phyloP scores from a whole-genome alignment of 352 stramenopile species.

The Phytophthora ohioensis region DNA sequence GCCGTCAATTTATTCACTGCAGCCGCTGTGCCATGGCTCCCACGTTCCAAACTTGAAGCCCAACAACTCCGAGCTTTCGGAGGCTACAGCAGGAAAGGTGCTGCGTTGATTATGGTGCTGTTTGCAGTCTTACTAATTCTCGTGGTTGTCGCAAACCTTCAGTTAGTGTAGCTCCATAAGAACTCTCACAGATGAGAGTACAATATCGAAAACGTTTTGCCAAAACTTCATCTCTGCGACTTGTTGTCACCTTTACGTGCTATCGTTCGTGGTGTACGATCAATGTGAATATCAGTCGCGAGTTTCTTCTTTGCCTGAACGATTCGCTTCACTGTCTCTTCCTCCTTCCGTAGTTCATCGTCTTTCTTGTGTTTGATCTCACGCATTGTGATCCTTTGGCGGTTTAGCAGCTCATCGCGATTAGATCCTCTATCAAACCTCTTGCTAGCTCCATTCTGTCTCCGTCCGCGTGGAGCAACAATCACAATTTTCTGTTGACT shows the following conservation, averaged over 20 bases:
- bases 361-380: slow-evolving; percentile 61
- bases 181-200: slow-evolving; percentile 14
- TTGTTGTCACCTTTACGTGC: slow-evolving; percentile 25
- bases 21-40: slow-evolving; percentile 38
- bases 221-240: slow-evolving; percentile 1
- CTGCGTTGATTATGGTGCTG: slow-evolving; percentile 32
- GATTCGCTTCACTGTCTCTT: slow-evolving; percentile 43
- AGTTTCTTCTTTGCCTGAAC: slow-evolving; percentile 43
- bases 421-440: slow-evolving; percentile 16
- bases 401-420: slow-evolving; percentile 44
- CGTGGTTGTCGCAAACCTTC: slow-evolving; percentile 44
- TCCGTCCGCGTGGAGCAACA: slow-evolving; percentile 22
- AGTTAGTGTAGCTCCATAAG: slow-evolving; percentile 7
- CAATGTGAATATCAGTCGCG: slow-evolving; percentile 43
- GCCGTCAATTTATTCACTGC: slow-evolving; percentile 42
- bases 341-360: slow-evolving; percentile 49
- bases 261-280: slow-evolving; percentile 50
- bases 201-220: neutral
- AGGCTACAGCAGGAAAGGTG: slow-evolving; percentile 41
- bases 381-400: slow-evolving; percentile 52
- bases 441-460: slow-evolving; percentile 6
- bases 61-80: slow-evolving; percentile 53
- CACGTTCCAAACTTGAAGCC: slow-evolving; percentile 48
- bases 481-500: slow-evolving; percentile 26
- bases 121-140: slow-evolving; percentile 46